Percentiles rank a stretch among this genome's conserved stretches.
phyloP scores from a whole-genome alignment of 2,329 filamentous ascomycete species.

The Fusarium xyrophilum region DNA sequence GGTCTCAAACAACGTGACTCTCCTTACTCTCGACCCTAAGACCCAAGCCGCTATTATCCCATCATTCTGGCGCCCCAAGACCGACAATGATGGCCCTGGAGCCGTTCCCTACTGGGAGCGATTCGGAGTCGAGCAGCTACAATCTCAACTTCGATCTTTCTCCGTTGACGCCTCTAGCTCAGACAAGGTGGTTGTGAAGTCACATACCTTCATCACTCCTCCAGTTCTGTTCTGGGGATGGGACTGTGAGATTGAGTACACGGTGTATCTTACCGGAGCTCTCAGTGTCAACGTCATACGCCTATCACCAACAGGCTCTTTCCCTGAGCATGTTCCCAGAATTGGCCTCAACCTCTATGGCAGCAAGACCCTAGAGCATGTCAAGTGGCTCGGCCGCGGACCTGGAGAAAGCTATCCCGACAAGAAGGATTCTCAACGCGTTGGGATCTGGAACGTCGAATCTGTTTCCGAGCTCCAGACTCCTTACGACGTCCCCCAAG shows the following conservation, averaged over 20 bases:
- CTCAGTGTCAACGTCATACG: slow-evolving; percentile 55
- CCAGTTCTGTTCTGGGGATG: slow-evolving; percentile 68
- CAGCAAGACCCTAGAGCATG: slow-evolving; percentile 52
- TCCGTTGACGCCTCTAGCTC: slow-evolving; percentile 48
- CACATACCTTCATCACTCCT: slow-evolving; percentile 62
- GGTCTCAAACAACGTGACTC: slow-evolving; percentile 45
- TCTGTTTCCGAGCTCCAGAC: slow-evolving; percentile 60
- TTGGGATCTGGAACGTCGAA: slow-evolving; percentile 55
- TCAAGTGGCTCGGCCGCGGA: slow-evolving; percentile 68
- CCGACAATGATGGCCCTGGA: slow-evolving; percentile 67
- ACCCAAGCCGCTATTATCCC: slow-evolving; percentile 51
- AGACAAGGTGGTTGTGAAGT: slow-evolving; percentile 58
- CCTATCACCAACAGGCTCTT: slow-evolving; percentile 55
- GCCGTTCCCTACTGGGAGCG: slow-evolving; percentile 65
- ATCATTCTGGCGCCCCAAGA: slow-evolving; percentile 68
- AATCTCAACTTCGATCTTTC: slow-evolving; percentile 55
- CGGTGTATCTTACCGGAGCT: slow-evolving; percentile 53
- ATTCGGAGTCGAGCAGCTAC: slow-evolving; percentile 56
- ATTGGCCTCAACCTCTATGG: slow-evolving; percentile 66
- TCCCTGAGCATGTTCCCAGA: slow-evolving; percentile 64
- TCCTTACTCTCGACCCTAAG: slow-evolving; percentile 48
- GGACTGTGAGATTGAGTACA: slow-evolving; percentile 58
- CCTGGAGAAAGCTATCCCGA: slow-evolving; percentile 71
- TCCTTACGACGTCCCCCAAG: slow-evolving; percentile 72
- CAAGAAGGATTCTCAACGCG: slow-evolving; percentile 61